Percentiles rank a stretch among this genome's conserved stretches.
Evolutionary conservation across 345 rosid species (phyloP).

Genomic region (Triadica sebifera): DNA sequence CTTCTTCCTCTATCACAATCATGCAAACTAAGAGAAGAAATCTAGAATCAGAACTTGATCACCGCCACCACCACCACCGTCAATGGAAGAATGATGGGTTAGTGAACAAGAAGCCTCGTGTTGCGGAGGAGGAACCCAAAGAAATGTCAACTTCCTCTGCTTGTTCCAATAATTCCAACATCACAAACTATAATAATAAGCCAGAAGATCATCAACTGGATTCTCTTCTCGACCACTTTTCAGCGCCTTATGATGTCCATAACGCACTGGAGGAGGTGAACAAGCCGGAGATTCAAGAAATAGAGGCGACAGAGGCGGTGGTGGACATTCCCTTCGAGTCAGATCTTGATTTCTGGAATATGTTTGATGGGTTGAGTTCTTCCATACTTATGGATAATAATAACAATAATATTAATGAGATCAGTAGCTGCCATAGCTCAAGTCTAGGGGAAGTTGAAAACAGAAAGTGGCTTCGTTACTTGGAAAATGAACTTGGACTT

Average conservation of each 20-base stretch:
- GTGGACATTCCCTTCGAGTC: conserved; percentile 50
- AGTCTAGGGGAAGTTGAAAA: conserved; percentile 34
- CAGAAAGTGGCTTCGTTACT: conserved; percentile 50
- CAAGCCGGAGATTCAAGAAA: conserved; percentile 40
- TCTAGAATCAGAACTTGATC: background rate
- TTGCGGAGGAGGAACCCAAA: conserved; percentile 24
- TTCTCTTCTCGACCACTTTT: background rate
- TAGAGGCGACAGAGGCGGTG: background rate
- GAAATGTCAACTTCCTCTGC: conserved; percentile 35
- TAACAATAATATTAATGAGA: conserved; percentile 16
- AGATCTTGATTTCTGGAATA: conserved; percentile 69
- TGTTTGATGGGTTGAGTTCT: conserved; percentile 49
- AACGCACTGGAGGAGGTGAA: conserved; percentile 52
- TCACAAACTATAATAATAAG: conserved; percentile 18
- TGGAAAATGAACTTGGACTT: conserved; percentile 67
- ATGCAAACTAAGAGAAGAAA: conserved; percentile 6
- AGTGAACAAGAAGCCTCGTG: conserved; percentile 24
- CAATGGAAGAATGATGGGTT: conserved; percentile 14
- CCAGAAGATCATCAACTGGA: conserved; percentile 12
- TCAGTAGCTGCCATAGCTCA: conserved; percentile 15
- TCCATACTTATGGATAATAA: conserved; percentile 16
- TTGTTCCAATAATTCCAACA: conserved; percentile 39
- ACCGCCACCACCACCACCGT: conserved; percentile 8
- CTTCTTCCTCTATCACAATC: conserved; percentile 29
- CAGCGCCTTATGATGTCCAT: background rate